Evolutionary conservation across 257 asterid species (phyloP).

Genomic region (Solanum boliviense): DNA sequence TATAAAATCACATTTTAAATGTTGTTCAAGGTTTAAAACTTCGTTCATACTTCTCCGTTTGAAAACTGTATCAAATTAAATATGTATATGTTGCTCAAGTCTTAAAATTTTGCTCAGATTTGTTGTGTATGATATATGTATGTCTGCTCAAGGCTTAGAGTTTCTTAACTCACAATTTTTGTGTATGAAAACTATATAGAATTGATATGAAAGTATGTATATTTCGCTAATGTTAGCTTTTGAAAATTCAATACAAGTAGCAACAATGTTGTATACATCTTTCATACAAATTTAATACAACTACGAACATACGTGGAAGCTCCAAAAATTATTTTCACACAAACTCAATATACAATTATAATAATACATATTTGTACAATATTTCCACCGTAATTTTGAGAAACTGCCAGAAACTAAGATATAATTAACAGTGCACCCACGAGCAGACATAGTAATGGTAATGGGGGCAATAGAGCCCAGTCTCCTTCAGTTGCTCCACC

Average conservation of each 20-base stretch:
- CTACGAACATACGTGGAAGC: neutral
- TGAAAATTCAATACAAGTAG: neutral
- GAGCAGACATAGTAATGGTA: too few species aligned
- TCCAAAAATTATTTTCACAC: neutral
- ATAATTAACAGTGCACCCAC: too few species aligned
- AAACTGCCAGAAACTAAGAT: too few species aligned
- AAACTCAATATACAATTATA: neutral
- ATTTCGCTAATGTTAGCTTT: neutral
- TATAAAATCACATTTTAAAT: too few species aligned
- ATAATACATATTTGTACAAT: neutral
- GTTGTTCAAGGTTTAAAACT: too few species aligned
- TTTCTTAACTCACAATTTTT: neutral
- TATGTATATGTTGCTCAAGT: too few species aligned
- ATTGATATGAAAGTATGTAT: too few species aligned
- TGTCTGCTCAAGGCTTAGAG: neutral
- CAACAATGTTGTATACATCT: too few species aligned
- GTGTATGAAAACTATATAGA: neutral
- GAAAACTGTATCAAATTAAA: too few species aligned
- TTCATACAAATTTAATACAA: neutral
- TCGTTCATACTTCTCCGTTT: fast-evolving
- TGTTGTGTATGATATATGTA: neutral
- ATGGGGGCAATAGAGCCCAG: too few species aligned
- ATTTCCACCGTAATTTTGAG: neutral
- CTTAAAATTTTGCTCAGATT: too few species aligned
- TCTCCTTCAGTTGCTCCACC: too few species aligned